Percentiles rank a stretch among this genome's conserved stretches.
Evolutionary conservation across 331 rosid species (phyloP).

Genomic region (Malus hybrid): DNA sequence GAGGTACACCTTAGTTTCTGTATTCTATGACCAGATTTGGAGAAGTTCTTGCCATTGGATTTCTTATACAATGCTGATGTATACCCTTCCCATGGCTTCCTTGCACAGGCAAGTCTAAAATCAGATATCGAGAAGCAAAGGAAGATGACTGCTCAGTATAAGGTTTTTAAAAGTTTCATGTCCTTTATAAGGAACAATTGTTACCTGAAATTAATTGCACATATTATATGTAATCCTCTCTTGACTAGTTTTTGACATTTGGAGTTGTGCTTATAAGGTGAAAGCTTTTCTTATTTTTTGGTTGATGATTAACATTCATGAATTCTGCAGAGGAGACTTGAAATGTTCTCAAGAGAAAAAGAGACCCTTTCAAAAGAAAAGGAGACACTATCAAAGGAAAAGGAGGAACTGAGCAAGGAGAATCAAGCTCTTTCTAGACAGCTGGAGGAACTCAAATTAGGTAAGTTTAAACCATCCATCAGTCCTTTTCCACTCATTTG

Average conservation of each 20-base stretch:
- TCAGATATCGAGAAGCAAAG: conserved; percentile 58
- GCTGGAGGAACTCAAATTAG: conserved; percentile 84
- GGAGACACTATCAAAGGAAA: conserved; percentile 41
- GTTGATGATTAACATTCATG: conserved; percentile 2
- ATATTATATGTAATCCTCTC: neutral
- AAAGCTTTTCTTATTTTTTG: neutral
- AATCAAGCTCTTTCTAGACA: conserved; percentile 53
- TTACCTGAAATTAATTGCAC: neutral
- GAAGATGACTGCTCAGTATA: conserved; percentile 36
- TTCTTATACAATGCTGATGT: neutral
- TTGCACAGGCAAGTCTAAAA: conserved; percentile 54
- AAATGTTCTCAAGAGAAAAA: conserved; percentile 2
- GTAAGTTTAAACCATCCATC: conserved; percentile 19
- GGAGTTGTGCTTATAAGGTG: neutral
- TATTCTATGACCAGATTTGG: neutral
- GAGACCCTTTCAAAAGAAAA: neutral
- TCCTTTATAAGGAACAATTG: neutral
- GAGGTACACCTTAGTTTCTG: conserved; percentile 46
- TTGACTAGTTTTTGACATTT: neutral
- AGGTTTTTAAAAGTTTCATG: conserved; percentile 42
- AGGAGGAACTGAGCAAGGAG: conserved; percentile 41
- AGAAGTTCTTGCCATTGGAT: neutral
- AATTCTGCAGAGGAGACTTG: conserved; percentile 49
- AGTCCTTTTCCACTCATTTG: neutral
- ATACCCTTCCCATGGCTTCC: conserved; percentile 13